Base-by-base conservation (phyloP, 768 basidiomycete genomes). In the Lentinula detonsa region DNA sequence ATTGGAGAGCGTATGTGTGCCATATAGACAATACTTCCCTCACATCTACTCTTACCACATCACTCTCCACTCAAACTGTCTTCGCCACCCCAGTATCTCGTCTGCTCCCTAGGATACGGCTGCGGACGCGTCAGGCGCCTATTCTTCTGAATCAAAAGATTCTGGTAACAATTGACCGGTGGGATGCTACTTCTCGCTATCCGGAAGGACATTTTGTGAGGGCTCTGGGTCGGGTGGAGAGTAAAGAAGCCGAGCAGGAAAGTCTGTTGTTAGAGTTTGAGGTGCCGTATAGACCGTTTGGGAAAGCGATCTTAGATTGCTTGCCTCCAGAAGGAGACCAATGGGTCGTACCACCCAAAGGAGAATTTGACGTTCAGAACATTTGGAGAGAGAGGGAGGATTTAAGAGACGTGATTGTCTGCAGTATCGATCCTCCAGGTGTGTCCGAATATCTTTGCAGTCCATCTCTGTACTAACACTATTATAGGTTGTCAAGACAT, bases 141-240 rank as follows among this genome's bases (percentile, higher is more conserved):
- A 73, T 83, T 1, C 85, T 99, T 15, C 73, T 97, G 16, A 85
- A 87, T 40, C 95, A 99, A 71, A 98, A 99, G 72, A 96, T 99
- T 65, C 84, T 99, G 28, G 93, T 98, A 46, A 88, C 92, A 2
- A 93, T 98, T 66, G 97, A 99, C 70, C 79, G 88, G 45, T 99
- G 97, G 97, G 87, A 91, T 31, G 74, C 78, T 5, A 88, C 85
- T 9, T 93, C 91, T 1, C 83, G 93, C 18, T 97, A 98, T 69
- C 97, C 97, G 0, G 95, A 98, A 67, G 97, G 97, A 0, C 97
- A 99, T 70, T 93, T 99, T 64, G 95, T 98, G 21, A 86, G 96
- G 45, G 86, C 93, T 0, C 81, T 99, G 1, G 97, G 97, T 2
- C 86, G 85, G 67, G 93, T 87, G 0, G 96, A 95, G 68, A 91